phyloP scores from a whole-genome alignment of 352 stramenopile species.

The Pythium vanterpoolii region DNA sequence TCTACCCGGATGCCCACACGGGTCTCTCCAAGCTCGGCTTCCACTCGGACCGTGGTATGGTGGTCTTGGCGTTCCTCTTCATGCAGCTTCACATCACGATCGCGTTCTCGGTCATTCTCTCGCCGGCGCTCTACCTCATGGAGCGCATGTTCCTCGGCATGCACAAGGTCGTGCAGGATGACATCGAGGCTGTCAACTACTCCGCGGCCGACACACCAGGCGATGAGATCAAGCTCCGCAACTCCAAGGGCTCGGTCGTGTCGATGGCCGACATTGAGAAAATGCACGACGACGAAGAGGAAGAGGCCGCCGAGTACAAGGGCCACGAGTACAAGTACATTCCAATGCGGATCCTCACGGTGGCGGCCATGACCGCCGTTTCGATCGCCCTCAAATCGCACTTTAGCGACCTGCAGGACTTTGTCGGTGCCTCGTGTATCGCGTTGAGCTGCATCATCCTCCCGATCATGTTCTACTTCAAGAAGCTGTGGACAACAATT shows the following conservation, averaged over 20 bases:
- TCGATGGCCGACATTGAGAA: slow-evolving; percentile 36
- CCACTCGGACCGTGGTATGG: slow-evolving; percentile 31
- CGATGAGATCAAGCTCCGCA: slow-evolving; percentile 10
- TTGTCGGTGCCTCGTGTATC: slow-evolving; percentile 56
- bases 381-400: slow-evolving; percentile 36
- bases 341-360: slow-evolving; percentile 52
- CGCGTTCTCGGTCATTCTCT: slow-evolving; percentile 34
- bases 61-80: slow-evolving; percentile 53
- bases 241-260: slow-evolving; percentile 17
- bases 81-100: slow-evolving; percentile 41
- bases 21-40: slow-evolving; percentile 46
- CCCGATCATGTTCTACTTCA: slow-evolving; percentile 70
- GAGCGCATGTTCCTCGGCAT: slow-evolving; percentile 62
- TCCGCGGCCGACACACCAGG: slow-evolving; percentile 23
- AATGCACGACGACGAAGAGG: slow-evolving; percentile 29
- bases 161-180: slow-evolving; percentile 36
- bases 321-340: slow-evolving; percentile 51
- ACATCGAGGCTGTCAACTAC: slow-evolving; percentile 32
- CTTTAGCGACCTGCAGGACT: slow-evolving; percentile 63
- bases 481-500: slow-evolving; percentile 48
- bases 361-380: slow-evolving; percentile 38
- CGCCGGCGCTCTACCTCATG: slow-evolving; percentile 53
- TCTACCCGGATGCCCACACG: slow-evolving; percentile 34
- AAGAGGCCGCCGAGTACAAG: slow-evolving; percentile 40
- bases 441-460: slow-evolving; percentile 63